Evolutionary conservation across 2,329 filamentous ascomycete genomes (phyloP), one percentile per base, ranked within the genome.

Genomic region (Stagonosporopsis cucurbitacearum): DNA sequence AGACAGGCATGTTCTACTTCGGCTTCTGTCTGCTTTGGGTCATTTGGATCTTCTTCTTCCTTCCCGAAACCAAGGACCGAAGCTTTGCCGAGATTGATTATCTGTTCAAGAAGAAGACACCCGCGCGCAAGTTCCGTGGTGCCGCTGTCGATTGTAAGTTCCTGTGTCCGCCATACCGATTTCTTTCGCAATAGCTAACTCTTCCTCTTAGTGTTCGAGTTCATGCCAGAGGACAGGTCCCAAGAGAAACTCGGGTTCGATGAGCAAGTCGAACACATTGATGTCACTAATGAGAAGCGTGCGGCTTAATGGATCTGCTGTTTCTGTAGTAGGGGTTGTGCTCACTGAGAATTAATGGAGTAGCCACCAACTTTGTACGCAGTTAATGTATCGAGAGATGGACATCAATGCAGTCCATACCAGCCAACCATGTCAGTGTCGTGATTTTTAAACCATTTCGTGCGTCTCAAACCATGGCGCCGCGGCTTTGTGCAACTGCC

Each of bases 1-100:
- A 63, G 30, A 36, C 84, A 88, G 5, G 91, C 23, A 94, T 96
- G 77, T 93, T 95, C 79, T 91, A 91, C 87, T 87, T 86, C n/a
- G 89, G 86, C 1, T 86, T 90, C 48, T 91, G 88, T 73, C 89
- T 91, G 75, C 74, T 87, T 44, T 93, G 89, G 77, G 84, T 91
- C 64, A 77, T 94, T 11, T 95, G 92, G 78, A 87, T 88, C 0
- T 92, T 85, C 71, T 91, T 91, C 79, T 84, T 88, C 7, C 80
- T 92, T 0, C 92, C 91, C 0, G 91, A 96, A 71, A 91, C 91
- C 0, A 80, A 80, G 1, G 91, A 89, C 6, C 85, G 91, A 23
- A 88, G 89, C 0, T 96, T 92, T 70, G 91, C 89, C 12, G 91
- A 96, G 77, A 78, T 96, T 56, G 91, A 96, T 73, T 70, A 93